Evolutionary conservation across 1,139 yeast species (phyloP).

Genomic region (Saccharomycopsis hybrid): DNA sequence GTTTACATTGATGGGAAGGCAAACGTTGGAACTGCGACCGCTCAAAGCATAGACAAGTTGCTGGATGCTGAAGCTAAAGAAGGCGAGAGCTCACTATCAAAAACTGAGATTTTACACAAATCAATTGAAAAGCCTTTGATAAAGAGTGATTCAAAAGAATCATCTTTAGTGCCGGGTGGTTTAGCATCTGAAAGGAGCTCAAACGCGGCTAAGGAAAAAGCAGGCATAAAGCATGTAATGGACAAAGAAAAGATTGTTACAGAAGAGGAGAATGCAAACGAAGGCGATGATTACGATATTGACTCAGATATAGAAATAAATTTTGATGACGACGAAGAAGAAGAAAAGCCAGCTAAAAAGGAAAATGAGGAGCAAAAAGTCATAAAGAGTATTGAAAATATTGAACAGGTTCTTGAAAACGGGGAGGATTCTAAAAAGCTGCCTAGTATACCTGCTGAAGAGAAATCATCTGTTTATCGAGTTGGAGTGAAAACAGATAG

Average conservation of each 20-base stretch:
- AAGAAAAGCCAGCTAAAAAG: slow-evolving; percentile 12
- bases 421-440: too few relatives aligned
- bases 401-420: too few relatives aligned
- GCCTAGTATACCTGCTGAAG: too few relatives aligned
- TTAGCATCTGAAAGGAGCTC: neutral
- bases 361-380: slow-evolving; percentile 14
- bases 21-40: too few relatives aligned
- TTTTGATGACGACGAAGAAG: slow-evolving; percentile 14
- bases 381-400: neutral
- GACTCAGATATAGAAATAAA: slow-evolving; percentile 19
- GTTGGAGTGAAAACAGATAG: too few relatives aligned
- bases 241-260: slow-evolving; percentile 1
- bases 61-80: neutral
- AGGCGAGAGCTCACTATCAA: slow-evolving; percentile 3
- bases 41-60: too few relatives aligned
- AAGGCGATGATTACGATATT: slow-evolving; percentile 11
- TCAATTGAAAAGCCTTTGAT: neutral
- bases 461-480: too few relatives aligned
- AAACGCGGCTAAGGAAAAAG: neutral
- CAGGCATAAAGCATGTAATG: neutral
- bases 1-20: too few relatives aligned
- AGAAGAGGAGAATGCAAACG: slow-evolving; percentile 4
- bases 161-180: too few relatives aligned
- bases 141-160: too few relatives aligned
- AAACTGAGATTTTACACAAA: slow-evolving; percentile 1